Evolutionary conservation across 345 rosid species (phyloP).

Genomic region (Eutrema japonicum): DNA sequence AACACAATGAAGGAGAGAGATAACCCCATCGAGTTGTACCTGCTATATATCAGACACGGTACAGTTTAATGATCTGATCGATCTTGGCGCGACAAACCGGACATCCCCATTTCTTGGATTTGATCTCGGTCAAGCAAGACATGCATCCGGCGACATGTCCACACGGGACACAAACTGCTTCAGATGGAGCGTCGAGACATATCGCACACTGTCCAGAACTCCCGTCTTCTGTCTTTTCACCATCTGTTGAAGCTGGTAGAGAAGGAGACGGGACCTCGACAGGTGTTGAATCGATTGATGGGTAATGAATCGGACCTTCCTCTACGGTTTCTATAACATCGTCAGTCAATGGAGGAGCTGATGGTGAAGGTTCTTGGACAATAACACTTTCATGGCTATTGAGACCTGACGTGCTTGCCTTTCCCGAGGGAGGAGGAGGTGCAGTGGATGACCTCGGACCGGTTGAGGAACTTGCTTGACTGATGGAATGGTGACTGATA

Average conservation of each 20-base stretch:
- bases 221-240: conserved; percentile 56
- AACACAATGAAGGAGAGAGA: conserved; percentile 24
- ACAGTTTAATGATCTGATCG: conserved; percentile 73
- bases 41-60: conserved; percentile 60
- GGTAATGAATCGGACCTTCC: conserved; percentile 80
- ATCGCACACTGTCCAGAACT: conserved; percentile 61
- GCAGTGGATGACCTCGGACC: conserved; percentile 35
- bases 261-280: conserved; percentile 48
- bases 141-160: conserved; percentile 98
- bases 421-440: conserved; percentile 48
- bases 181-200: conserved; percentile 92
- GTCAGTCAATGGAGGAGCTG: conserved; percentile 62
- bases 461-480: conserved; percentile 57
- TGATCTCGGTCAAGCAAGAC: conserved; percentile 86
- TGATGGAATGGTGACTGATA: conserved; percentile 40
- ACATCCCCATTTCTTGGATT: conserved; percentile 87
- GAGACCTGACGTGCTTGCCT: conserved; percentile 41
- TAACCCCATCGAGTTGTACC: conserved; percentile 22
- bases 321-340: conserved; percentile 47
- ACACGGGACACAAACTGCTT: conserved; percentile 97
- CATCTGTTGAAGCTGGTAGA: conserved; percentile 40
- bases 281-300: conserved; percentile 69
- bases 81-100: conserved; percentile 94
- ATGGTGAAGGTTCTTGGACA: conserved; percentile 52
- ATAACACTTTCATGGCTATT: conserved; percentile 38